Percentiles rank a stretch among this genome's conserved stretches.
These are phyloP conservation scores for Knoxdaviesia capensis DNA, from an alignment of 2,329 filamentous ascomycete genomes.

Conservation along the genomic window DNA sequence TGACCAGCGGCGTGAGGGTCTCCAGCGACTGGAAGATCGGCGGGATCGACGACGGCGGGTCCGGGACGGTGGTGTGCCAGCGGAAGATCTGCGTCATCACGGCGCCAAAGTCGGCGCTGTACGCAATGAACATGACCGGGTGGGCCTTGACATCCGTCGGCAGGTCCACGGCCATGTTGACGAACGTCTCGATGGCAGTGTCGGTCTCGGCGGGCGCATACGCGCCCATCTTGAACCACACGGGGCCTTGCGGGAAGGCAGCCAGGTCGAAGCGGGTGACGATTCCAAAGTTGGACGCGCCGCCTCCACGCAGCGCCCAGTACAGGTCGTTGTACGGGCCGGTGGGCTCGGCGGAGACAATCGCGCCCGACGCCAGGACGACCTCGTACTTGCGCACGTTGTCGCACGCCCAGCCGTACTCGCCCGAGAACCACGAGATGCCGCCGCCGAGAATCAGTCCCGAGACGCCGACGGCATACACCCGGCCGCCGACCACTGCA, in stretches of 20 bases:
- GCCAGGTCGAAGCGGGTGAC: constrained; percentile 26
- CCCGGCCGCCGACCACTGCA: constrained; percentile 22
- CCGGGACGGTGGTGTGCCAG: constrained; percentile 5
- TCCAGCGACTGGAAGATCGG: not conserved
- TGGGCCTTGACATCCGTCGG: constrained; percentile 4
- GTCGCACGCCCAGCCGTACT: constrained; percentile 23
- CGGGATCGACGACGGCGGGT: constrained; percentile 7
- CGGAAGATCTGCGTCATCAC: constrained; percentile 8
- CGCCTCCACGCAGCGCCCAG: constrained; percentile 31
- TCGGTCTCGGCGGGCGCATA: not conserved
- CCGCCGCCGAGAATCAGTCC: constrained; percentile 11
- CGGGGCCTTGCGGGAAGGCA: constrained; percentile 14
- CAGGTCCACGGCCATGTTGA: constrained; percentile 4
- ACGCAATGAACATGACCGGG: constrained; percentile 11
- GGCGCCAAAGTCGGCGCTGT: constrained; percentile 11
- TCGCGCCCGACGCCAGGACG: constrained; percentile 21
- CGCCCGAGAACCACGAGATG: constrained; percentile 9
- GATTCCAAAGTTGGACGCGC: constrained; percentile 35
- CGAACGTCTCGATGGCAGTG: constrained; percentile 6
- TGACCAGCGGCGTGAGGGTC: not conserved
- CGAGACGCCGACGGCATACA: constrained; percentile 12
- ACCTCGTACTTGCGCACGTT: constrained; percentile 21
- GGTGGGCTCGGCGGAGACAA: constrained; percentile 18
- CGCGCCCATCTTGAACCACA: constrained; percentile 12
- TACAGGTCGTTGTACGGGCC: constrained; percentile 27